These are phyloP conservation scores for Pleurotus cornucopiae DNA, from an alignment of 768 basidiomycete species.

Conservation along the genomic window DNA sequence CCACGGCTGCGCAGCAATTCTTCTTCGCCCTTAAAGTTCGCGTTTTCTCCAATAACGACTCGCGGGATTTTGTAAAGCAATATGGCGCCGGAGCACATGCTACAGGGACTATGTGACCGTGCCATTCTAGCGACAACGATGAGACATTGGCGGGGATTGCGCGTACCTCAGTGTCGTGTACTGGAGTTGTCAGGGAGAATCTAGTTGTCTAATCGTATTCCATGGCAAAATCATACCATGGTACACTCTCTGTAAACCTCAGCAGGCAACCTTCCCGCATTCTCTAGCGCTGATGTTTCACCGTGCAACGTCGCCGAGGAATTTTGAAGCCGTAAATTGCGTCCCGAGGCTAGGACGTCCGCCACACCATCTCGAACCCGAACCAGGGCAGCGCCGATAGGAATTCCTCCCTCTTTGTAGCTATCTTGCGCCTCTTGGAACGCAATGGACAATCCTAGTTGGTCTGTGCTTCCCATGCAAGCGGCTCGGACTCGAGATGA, in stretches of 20 bases:
- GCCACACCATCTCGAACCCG: constrained; percentile 8
- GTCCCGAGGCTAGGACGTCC: constrained; percentile 26
- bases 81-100: constrained; percentile 63
- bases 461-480: not conserved
- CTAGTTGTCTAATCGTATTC: not conserved
- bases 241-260: constrained; percentile 43
- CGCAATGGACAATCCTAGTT: constrained; percentile 1
- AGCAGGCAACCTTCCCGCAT: constrained; percentile 46
- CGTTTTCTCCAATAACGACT: constrained; percentile 63
- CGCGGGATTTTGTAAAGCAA: constrained; percentile 61
- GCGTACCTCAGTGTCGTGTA: constrained; percentile 31
- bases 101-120: constrained; percentile 44
- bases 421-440: constrained; percentile 3
- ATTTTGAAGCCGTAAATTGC: constrained; percentile 32
- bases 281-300: constrained; percentile 37
- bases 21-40: constrained; percentile 50
- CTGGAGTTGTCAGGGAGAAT: constrained; percentile 12
- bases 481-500: not conserved
- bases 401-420: constrained; percentile 10
- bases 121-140: not conserved
- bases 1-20: constrained; percentile 46
- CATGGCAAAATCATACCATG: constrained; percentile 32
- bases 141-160: not conserved
- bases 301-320: constrained; percentile 30
- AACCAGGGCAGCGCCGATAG: constrained; percentile 11